Base-by-base conservation (phyloP, 2,329 filamentous ascomycete species). In the Simplicillium aogashimaense region DNA sequence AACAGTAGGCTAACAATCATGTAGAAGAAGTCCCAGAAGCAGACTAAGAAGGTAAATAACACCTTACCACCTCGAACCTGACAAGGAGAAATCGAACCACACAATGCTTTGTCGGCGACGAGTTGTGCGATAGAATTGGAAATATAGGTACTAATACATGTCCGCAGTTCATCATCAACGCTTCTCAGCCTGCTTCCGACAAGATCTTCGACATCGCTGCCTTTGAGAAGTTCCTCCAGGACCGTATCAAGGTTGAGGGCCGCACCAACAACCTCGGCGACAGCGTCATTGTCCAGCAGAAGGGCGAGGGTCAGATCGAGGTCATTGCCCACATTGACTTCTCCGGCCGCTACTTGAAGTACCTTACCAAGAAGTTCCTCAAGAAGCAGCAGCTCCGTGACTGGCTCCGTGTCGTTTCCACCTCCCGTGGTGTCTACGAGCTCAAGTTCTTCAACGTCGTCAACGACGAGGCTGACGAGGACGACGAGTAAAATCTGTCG, bases 391-490 rank as follows among this genome's bases (percentile, higher is more conserved):
- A 97, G 81, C 86, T 98, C 67, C 87, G 92, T 75, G 92, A 98
- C 79, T 98, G 92, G 92, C 86, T 98, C 64, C 89, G 92, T 61
- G 90, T 98, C 59, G 92, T 98, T 63, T 94, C 88, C 57, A 97
- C 90, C 66, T 88, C 85, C 68, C 90, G 90, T 76, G 90, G 92
- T 65, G 89, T 95, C 53, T 98, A 98, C 78, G 89, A 95, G 79
- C 84, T 98, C 72, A 89, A 94, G 78, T 98, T 98, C 89, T 98
- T 94, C 88, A 98, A 98, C 79, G 89, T 98, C 64, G 90, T 95
- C 62, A 92, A 94, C 71, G 92, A 98, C 67, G 90, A 89, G 67
- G 89, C 78, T 57, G 92, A 97, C 56, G 92, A 98, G 64, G 92
- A 98, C 65, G 92, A 98, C 64, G 92, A 98, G 70, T 98, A 95